Conservation (phyloP, 2,329 filamentous ascomycete genomes). For the Lomentospora prolificans region DNA sequence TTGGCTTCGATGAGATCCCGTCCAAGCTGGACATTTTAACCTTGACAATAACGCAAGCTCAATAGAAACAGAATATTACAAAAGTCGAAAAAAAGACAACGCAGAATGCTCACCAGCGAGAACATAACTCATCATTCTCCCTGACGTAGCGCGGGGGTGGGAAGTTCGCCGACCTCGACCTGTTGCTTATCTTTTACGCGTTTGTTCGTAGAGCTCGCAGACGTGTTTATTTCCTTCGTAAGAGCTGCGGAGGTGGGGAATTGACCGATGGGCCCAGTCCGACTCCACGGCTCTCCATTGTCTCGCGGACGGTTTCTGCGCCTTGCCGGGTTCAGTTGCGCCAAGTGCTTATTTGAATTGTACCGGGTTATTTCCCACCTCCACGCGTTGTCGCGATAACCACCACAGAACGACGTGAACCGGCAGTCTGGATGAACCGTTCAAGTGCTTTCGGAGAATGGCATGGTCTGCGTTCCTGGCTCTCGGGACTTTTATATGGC, state of each 20-base stretch:
- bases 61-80: no score
- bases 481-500: not conserved
- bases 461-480: not conserved
- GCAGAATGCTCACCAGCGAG: no score
- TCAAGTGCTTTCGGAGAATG: no score
- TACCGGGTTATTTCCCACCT: not conserved
- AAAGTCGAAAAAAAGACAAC: no score
- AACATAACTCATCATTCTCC: no score
- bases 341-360: not conserved
- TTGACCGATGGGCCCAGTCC: not conserved
- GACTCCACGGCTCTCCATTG: not conserved
- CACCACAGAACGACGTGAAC: not conserved
- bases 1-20: no score
- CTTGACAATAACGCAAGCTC: no score
- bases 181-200: no score
- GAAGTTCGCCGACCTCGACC: not conserved
- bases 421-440: not conserved
- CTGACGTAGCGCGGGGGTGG: not conserved
- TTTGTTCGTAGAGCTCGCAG: no score
- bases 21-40: no score
- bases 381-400: not conserved
- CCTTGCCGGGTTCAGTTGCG: not conserved
- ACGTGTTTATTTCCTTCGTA: no score
- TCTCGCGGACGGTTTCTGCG: not conserved
- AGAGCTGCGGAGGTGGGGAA: slow-evolving; percentile 16